Base-by-base conservation (phyloP, 1,284 basidiomycete species). In the Omphalotus olearius region DNA sequence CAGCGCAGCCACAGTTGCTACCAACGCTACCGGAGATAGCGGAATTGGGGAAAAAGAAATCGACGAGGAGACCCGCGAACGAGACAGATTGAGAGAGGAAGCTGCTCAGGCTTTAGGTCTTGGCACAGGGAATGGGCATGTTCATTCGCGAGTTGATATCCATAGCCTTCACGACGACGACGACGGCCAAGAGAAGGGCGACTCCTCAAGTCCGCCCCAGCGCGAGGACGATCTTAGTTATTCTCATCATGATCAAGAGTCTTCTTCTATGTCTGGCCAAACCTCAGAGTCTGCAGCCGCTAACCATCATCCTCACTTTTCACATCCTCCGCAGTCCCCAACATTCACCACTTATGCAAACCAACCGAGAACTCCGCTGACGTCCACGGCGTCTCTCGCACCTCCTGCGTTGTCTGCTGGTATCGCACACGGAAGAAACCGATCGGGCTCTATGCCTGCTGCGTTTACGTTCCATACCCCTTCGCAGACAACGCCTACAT, bases 41-140 rank as follows among this genome's bases (percentile, higher is more conserved):
- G 48, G 37, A 4, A n/a, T 6, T 7, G 37, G 26, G 17, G 17
- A 40, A 7, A 17, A 70, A 52, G 66, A 54, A 59, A 33, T 33
- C 13, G 73, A 86, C 56, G 76, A 76, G 47, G 87, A 90, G 60
- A 73, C 79, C 38, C 80, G 83, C 60, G 88, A 90, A 59, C 78
- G 87, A 13, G 79, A 84, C 56, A 77, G 85, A 23, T 67, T 91
- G 38, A 72, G 86, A 26, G 83, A 86, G 51, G 82, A 79, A 35
- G 88, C 88, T 16, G 88, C 87, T 0, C 82, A 87, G 60, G 80
- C 83, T 6, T 79, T 90, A 47, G 88, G 88, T 9, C 72, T 90
- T 35, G 73, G 72, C 48, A 54, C 69, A 26, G 57, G 66, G 45
- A 30, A 45, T 7, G 25, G 3, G 14, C 43, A 33, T 13, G 7